Evolutionary conservation across 495 filamentous ascomycete genomes (phyloP), one percentile per base, ranked within the genome.

Genomic region (Hypoxylon cercidicola): DNA sequence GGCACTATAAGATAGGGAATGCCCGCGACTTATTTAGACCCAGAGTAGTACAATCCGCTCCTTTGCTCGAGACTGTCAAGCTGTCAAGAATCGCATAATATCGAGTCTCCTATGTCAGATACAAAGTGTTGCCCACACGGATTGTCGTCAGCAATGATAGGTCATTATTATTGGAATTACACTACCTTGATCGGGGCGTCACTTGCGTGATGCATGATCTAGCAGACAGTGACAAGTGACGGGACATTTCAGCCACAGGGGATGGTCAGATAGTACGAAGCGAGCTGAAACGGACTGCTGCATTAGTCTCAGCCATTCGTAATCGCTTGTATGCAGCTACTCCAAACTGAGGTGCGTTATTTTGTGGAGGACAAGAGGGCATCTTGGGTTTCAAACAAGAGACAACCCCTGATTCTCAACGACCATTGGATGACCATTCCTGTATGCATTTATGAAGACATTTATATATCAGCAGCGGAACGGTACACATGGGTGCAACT

Each of bases 351-450:
- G 44, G 23, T 46, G 54, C 11, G 12, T n/a, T 50, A 44, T 41
- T 41, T 49, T 28, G 25, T 28, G 28, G 20, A 21, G 41, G 50
- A 32, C 30, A 50, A 40, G 50, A 55, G 55, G 59, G 49, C 49
- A n/a, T 55, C 50, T 62, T 49, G 21, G 50, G 60, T 63, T 63
- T 63, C 60, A 63, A 23, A 19, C 16, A 9, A 52, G 30, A 43
- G 5, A 39, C 23, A 7, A 48, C 18, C 49, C 43, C 18, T 21
- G 48, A 37, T 53, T 60, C 28, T 37, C 16, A 52, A n/a, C 34
- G n/a, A 50, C 50, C 10, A 40, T 46, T 47, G 32, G n/a, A 28
- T 28, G 25, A 28, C 7, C 25, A 28, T 7, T 28, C 25, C 3
- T 23, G n/a, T 37, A 60, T 46, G 48, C 30, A 47, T 6, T 23